phyloP scores from a whole-genome alignment of 495 filamentous ascomycete genomes.

The Daldinia concentrica region DNA sequence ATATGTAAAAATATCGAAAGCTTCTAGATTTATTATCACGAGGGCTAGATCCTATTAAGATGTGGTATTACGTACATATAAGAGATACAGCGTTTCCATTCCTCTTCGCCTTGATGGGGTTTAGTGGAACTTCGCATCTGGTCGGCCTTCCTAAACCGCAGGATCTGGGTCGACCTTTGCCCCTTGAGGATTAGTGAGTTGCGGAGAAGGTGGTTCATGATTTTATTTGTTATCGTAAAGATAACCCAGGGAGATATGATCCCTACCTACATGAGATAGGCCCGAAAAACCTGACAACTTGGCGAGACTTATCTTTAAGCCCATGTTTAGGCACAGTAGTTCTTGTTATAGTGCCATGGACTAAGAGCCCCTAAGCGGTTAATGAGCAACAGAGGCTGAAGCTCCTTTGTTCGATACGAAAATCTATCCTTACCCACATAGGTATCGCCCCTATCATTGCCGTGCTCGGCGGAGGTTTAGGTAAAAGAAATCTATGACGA shows the following conservation, averaged over 20 bases:
- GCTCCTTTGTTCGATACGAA: background rate
- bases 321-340: background rate
- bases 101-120: conserved; percentile 5
- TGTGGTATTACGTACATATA: conserved; percentile 24
- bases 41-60: conserved; percentile 8
- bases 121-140: conserved; percentile 16
- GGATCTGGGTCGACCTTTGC: conserved; percentile 6
- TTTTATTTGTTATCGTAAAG: conserved; percentile 5
- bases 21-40: conserved; percentile 13
- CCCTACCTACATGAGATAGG: background rate
- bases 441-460: background rate
- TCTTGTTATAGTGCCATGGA: background rate
- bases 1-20: background rate
- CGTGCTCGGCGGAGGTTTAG: background rate
- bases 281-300: background rate
- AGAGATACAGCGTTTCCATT: conserved; percentile 9
- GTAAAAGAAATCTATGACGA: conserved; percentile 4
- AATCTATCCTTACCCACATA: background rate
- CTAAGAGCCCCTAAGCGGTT: background rate
- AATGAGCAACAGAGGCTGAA: background rate
- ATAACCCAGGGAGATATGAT: background rate
- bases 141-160: conserved; percentile 16
- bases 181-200: conserved; percentile 20
- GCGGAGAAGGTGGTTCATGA: conserved; percentile 22
- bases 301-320: background rate